Percentiles rank a stretch among this genome's conserved stretches.
Evolutionary conservation across 768 basidiomycete species (phyloP).

Genomic region (Leucocoprinus leucothites): DNA sequence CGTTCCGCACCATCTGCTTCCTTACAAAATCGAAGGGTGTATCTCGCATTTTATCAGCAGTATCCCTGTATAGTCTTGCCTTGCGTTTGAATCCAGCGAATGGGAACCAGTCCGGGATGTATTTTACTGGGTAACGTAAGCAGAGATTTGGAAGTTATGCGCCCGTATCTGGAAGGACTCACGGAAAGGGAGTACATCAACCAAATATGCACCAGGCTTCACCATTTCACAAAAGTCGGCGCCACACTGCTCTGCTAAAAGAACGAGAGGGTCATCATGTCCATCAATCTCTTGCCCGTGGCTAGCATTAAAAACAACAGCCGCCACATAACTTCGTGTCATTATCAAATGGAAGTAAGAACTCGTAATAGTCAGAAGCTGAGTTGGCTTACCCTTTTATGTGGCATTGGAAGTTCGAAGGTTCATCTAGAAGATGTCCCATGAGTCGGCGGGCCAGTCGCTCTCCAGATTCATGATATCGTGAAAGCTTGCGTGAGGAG

Average conservation of each 20-base stretch:
- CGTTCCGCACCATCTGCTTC: slow-evolving; percentile 9
- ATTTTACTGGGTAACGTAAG: slow-evolving; percentile 9
- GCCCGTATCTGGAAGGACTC: background rate
- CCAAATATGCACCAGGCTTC: slow-evolving; percentile 15
- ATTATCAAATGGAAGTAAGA: background rate
- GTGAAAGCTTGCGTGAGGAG: slow-evolving; percentile 6
- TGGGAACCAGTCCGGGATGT: slow-evolving; percentile 32
- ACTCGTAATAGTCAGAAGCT: background rate
- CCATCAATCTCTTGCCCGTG: slow-evolving; percentile 8
- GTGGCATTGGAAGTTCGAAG: slow-evolving; percentile 2
- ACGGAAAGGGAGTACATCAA: slow-evolving; percentile 13
- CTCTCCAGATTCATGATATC: slow-evolving; percentile 8
- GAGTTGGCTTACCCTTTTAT: slow-evolving; percentile 4
- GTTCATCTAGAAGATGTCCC: background rate
- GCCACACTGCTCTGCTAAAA: slow-evolving; percentile 9
- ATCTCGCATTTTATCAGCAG: slow-evolving; percentile 10
- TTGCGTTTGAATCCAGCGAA: slow-evolving; percentile 24
- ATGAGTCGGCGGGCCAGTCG: slow-evolving; percentile 7
- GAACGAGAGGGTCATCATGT: slow-evolving; percentile 8
- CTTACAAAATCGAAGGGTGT: slow-evolving; percentile 10
- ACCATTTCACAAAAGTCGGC: slow-evolving; percentile 7
- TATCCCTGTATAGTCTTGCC: slow-evolving; percentile 19
- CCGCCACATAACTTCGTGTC: slow-evolving; percentile 9
- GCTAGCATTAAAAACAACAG: slow-evolving; percentile 4
- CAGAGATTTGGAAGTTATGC: background rate